phyloP scores from a whole-genome alignment of 495 filamentous ascomycete genomes.

The Penicillium waksmanii region DNA sequence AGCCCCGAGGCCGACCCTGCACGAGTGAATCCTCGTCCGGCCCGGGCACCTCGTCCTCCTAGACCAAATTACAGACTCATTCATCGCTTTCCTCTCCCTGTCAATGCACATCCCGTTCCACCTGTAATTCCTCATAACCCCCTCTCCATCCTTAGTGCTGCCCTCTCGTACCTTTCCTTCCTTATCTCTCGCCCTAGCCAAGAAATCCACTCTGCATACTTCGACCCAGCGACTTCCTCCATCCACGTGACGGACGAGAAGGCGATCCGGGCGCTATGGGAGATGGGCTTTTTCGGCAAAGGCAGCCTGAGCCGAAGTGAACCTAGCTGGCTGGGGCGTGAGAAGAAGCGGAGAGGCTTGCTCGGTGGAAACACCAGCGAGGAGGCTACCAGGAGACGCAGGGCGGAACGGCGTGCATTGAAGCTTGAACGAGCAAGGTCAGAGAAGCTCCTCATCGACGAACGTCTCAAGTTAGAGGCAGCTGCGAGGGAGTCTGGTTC shows the following conservation, averaged over 20 bases:
- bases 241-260: constrained; percentile 80
- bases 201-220: constrained; percentile 73
- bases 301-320: constrained; percentile 91
- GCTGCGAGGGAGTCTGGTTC: constrained; percentile 38
- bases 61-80: constrained; percentile 70
- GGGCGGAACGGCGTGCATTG: constrained; percentile 77
- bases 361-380: constrained; percentile 70
- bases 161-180: constrained; percentile 74
- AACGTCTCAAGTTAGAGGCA: constrained; percentile 66
- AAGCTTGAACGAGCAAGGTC: constrained; percentile 89
- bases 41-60: constrained; percentile 49
- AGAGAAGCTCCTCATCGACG: constrained; percentile 78
- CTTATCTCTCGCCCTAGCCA: constrained; percentile 69
- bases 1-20: constrained; percentile 13
- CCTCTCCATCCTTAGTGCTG: constrained; percentile 78
- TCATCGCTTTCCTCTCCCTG: constrained; percentile 78
- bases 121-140: constrained; percentile 91
- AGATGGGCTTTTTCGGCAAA: constrained; percentile 95
- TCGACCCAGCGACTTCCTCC: constrained; percentile 77
- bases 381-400: constrained; percentile 73
- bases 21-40: constrained; percentile 24
- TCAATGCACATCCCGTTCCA: constrained; percentile 80
- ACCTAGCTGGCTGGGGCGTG: constrained; percentile 86
- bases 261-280: constrained; percentile 83
- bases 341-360: constrained; percentile 70